These are phyloP conservation scores for Hydrangea macrophylla DNA, from an alignment of 148 eudicot species.

Conservation along the genomic window DNA sequence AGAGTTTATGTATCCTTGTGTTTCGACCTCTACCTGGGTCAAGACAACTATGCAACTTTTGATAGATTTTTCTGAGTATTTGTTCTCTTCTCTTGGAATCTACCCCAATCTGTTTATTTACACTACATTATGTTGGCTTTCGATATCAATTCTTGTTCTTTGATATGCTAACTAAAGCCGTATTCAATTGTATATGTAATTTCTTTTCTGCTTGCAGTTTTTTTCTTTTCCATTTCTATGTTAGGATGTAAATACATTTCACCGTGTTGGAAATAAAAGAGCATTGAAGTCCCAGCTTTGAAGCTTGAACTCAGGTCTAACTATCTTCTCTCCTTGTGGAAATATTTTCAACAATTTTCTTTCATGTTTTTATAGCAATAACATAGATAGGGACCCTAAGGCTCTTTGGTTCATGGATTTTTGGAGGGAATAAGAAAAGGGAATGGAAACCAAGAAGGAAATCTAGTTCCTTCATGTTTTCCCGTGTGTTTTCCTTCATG, in stretches of 20 bases:
- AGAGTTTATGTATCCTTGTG: too few species aligned
- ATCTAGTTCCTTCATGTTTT: not conserved
- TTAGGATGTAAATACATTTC: slow-evolving; percentile 1
- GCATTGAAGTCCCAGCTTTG: not conserved
- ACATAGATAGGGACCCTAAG: not conserved
- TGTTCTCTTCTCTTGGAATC: not conserved
- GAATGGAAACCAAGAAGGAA: not conserved
- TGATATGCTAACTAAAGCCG: not conserved
- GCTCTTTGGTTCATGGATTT: too few species aligned
- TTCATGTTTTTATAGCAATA: not conserved
- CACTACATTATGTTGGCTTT: not conserved
- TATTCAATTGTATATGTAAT: not conserved
- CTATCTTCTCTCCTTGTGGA: not conserved
- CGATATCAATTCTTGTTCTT: not conserved
- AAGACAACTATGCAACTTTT: not conserved
- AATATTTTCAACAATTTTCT: not conserved
- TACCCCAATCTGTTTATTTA: not conserved
- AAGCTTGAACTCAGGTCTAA: slow-evolving; percentile 1
- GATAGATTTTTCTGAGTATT: too few species aligned
- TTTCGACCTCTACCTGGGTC: too few species aligned
- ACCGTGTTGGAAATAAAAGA: not conserved
- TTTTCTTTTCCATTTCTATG: not conserved
- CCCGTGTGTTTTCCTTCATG: not conserved
- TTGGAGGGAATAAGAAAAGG: not conserved
- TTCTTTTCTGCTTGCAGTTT: slow-evolving; percentile 1